Percentiles rank a stretch among this genome's conserved stretches.
Evolutionary conservation across 306 rosid genomes (phyloP).

Genomic region (Vigna radiata): DNA sequence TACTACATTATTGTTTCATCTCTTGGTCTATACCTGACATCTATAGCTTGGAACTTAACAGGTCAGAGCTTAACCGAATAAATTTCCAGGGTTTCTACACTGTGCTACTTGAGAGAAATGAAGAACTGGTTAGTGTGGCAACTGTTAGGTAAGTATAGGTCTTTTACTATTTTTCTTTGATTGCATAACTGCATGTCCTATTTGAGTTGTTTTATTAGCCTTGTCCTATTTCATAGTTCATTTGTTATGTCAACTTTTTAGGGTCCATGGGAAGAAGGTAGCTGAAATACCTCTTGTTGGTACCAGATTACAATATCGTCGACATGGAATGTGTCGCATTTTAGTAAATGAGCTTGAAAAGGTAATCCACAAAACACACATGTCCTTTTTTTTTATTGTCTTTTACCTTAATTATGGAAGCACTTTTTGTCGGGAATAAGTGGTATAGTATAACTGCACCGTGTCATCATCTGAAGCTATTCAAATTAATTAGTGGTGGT

Average conservation of each 20-base stretch:
- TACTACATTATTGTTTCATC: constrained; percentile 30
- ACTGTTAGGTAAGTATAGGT: constrained; percentile 67
- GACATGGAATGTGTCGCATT: constrained; percentile 85
- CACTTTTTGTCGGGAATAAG: background rate
- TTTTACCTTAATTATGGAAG: background rate
- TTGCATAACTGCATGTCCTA: constrained; percentile 12
- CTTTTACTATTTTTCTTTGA: constrained; percentile 22
- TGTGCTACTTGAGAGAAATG: constrained; percentile 73
- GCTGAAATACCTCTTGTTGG: constrained; percentile 92
- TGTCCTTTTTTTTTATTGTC: background rate
- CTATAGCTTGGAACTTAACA: constrained; percentile 45
- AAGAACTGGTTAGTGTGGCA: constrained; percentile 82
- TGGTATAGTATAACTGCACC: background rate
- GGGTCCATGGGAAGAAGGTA: constrained; percentile 78
- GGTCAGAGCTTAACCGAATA: constrained; percentile 81
- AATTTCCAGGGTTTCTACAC: constrained; percentile 85
- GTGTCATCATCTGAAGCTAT: too few species aligned
- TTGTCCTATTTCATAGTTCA: constrained; percentile 9
- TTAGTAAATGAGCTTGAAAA: constrained; percentile 85
- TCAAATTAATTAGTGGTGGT: too few species aligned
- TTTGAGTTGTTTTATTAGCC: constrained; percentile 30
- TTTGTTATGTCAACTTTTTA: constrained; percentile 43
- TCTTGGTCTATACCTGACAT: constrained; percentile 23
- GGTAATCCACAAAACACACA: constrained; percentile 51
- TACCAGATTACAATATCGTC: constrained; percentile 78